phyloP scores from a whole-genome alignment of 2,329 filamentous ascomycete species.

The Bipolaris cookei region DNA sequence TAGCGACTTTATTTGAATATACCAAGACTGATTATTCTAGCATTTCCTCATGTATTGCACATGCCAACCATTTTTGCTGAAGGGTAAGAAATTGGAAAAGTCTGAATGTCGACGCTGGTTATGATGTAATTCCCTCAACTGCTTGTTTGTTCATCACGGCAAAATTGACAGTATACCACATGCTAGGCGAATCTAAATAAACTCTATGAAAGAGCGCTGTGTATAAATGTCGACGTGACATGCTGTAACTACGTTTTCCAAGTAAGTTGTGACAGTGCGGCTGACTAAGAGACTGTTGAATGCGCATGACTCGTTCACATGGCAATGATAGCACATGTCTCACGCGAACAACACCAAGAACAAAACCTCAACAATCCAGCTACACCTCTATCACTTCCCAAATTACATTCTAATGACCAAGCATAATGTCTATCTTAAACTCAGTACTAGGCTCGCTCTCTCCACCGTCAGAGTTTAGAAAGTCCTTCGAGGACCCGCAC shows the following conservation, averaged over 20 bases:
- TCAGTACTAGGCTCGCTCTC: conserved; percentile 47
- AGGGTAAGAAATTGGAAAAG: background rate
- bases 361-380: conserved; percentile 6
- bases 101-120: background rate
- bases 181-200: no score
- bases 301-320: conserved; percentile 42
- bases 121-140: background rate
- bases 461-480: conserved; percentile 42
- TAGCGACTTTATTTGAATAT: no score
- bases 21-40: no score
- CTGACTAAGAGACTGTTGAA: conserved; percentile 31
- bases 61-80: no score
- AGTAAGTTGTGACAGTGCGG: conserved; percentile 6
- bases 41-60: background rate
- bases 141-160: background rate
- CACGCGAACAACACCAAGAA: conserved; percentile 29
- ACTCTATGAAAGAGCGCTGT: background rate
- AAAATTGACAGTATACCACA: background rate
- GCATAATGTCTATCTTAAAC: conserved; percentile 43
- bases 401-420: conserved; percentile 1
- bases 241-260: background rate
- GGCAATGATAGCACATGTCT: conserved; percentile 28
- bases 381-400: background rate
- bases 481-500: conserved; percentile 46
- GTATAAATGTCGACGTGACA: no score